A percentile compares a stretch with the other conserved stretches of the same genome.
phyloP scores from a whole-genome alignment of 2,329 filamentous ascomycete species.

The Trichoderma afroharzianum region DNA sequence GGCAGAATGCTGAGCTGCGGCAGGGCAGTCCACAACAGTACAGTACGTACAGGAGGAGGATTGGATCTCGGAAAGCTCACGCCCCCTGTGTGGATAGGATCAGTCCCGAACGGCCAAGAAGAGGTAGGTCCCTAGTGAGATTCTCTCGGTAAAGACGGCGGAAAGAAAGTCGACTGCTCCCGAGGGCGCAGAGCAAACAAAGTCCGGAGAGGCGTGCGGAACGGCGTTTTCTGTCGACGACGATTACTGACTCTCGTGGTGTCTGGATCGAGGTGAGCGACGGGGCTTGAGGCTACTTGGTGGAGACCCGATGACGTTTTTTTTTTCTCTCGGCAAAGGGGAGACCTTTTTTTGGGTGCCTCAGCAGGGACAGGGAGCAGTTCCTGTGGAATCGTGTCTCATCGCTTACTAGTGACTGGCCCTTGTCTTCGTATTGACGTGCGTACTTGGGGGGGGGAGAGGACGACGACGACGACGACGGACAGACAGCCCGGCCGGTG shows the following conservation, averaged over 20 bases:
- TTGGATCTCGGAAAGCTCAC: neutral
- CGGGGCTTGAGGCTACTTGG: constrained; percentile 14
- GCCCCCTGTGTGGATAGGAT: constrained; percentile 1
- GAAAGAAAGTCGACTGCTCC: neutral
- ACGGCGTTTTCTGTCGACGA: neutral
- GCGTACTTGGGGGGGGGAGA: neutral
- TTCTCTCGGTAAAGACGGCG: constrained; percentile 6
- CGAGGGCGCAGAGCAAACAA: neutral
- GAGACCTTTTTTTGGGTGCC: constrained; percentile 7
- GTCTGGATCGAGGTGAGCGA: constrained; percentile 3
- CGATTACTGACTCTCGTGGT: neutral
- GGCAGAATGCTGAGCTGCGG: constrained; percentile 1
- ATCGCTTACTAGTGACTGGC: neutral
- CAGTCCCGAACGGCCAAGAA: neutral
- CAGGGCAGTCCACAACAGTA: neutral
- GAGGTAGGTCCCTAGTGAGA: neutral
- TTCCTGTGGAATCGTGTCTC: constrained; percentile 2
- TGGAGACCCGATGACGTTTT: constrained; percentile 23
- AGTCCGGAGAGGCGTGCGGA: constrained; percentile 3
- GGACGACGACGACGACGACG: neutral
- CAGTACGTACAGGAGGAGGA: neutral
- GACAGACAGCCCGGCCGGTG: neutral
- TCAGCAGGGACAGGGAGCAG: constrained; percentile 8
- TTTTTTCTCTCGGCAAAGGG: constrained; percentile 16
- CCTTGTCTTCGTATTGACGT: constrained; percentile 14